A percentile compares a stretch with the other conserved stretches of the same genome.
Conservation (phyloP, 352 stramenopile genomes). For the Phytophthora tubulina region DNA sequence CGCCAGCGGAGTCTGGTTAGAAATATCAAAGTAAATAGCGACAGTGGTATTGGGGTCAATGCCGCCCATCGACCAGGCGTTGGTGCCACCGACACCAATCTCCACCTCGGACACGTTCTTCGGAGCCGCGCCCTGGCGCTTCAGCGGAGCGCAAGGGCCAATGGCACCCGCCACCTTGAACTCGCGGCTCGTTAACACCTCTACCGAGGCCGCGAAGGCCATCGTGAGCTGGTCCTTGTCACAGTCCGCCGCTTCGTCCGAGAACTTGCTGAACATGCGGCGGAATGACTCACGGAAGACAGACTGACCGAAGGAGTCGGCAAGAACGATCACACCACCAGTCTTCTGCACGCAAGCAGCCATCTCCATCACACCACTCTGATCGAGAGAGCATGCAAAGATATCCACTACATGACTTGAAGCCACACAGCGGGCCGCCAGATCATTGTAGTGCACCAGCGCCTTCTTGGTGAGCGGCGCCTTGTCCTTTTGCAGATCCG, state of each 20-base stretch:
- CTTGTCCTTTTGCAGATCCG: slow-evolving; percentile 95
- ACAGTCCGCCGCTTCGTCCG: slow-evolving; percentile 93
- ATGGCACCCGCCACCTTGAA: slow-evolving; percentile 99
- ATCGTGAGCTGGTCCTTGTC: slow-evolving; percentile 97
- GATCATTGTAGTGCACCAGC: slow-evolving; percentile 95
- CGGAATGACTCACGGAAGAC: slow-evolving; percentile 99
- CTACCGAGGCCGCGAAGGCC: slow-evolving; percentile 95
- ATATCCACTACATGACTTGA: slow-evolving; percentile 98
- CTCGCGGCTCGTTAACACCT: slow-evolving; percentile 97
- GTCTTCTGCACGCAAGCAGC: slow-evolving; percentile 97
- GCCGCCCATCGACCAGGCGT: slow-evolving; percentile 97
- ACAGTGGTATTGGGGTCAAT: slow-evolving; percentile 98
- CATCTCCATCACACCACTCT: slow-evolving; percentile 99
- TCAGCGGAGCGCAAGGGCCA: slow-evolving; percentile 95
- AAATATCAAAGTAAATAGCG: slow-evolving; percentile 99
- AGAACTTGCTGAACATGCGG: slow-evolving; percentile 97
- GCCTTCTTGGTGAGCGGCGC: slow-evolving; percentile 96
- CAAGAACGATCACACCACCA: slow-evolving; percentile 98
- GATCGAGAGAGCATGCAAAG: slow-evolving; percentile 98
- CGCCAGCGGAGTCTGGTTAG: slow-evolving; percentile 78
- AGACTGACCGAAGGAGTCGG: slow-evolving; percentile 98
- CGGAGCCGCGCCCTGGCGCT: slow-evolving; percentile 91
- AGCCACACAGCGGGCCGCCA: slow-evolving; percentile 93
- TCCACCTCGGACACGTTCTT: slow-evolving; percentile 98
- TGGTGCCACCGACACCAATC: slow-evolving; percentile 93